Evolutionary conservation across 164 flowering plant species (phyloP), one percentile per base, ranked within the genome.

Genomic region (Hamamelis virginiana): DNA sequence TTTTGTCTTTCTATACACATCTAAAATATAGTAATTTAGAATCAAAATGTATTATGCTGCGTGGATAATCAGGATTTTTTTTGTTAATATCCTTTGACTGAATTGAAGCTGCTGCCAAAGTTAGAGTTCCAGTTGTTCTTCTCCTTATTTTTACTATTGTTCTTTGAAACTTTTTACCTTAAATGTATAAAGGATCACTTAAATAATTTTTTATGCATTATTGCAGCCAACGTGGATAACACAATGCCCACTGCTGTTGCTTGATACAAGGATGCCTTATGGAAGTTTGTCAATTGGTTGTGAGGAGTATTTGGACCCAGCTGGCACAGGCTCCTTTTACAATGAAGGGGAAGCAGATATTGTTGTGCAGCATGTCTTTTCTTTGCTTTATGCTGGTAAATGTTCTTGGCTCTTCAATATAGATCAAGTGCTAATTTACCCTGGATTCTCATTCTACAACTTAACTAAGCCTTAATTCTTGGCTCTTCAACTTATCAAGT

Each of bases 311-410:
- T 33, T 94, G 69, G 97, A 94, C 72, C 98, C 90, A 51, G 89
- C 94, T 75, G 98, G 98, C 66, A 91, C 98, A 15, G 98, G 98
- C 56, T 91, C 98, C 68, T 90, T 91, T 71, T 94, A 87, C 80
- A 94, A 94, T 77, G 93, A 90, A 84, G 98, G 98, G 63, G 98
- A 94, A 75, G 94, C 97, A 23, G 91, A 94, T 66, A 87, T 94
- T 59, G 96, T 90, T 63, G 81, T 94, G 55, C 87, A 91, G 62
- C 97, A 94, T 73, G 93, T 91, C 66, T 77, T 77, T 62, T 84
- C 90, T 57, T 81, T 94, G 79, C 79, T 94, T 67, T 87, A 80
- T 83, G 76, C 92, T 52, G 98, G 98, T 91, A 82, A 27, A 18
- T 64, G 13, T 53, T 46, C 69, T 8, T 48, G 14, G 28, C 4